Base-by-base conservation (phyloP, 495 filamentous ascomycete species). In the Immersiella caudata region DNA sequence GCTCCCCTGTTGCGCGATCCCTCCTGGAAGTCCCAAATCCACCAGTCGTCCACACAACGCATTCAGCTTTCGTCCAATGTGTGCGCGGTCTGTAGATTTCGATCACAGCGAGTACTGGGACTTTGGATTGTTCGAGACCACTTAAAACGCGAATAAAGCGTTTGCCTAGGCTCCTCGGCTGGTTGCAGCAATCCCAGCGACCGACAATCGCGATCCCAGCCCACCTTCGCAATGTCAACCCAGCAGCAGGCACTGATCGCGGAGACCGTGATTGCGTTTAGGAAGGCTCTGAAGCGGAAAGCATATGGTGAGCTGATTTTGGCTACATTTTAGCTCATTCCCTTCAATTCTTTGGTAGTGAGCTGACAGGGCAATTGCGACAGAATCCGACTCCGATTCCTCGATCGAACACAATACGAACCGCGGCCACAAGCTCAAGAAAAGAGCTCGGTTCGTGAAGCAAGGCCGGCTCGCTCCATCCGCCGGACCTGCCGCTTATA, bases 361-460 rank as follows among this genome's bases (percentile, higher is more conserved):
- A 12, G 22, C 64, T 70, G 60, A 67, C 70, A 21, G 25, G 14
- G 12, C 26, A 50, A 21, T 29, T 61, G 21, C 27, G 27, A 46
- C 74, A 97, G 93, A 91, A 58, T 91, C 91, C 54, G 93, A 94
- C 73, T 92, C 92, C 22, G 95, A 97, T 77, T 91, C 92, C 69
- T 86, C 89, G 52, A 91, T 95, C 72, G 85, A 87, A 51, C 86
- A 88, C 74, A 87, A 87, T 61, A 93, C 91, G 8, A 98, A 97
- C 78, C 91, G 94, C 72, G 93, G 92, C 56, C 91, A 97, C 76
- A 99, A 97, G 76, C 85, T 98, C 66, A 91, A 91, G 78, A 90
- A 86, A 72, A 91, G 91, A 73, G 89, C 93, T 51, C 85, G 87
- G 75, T 92, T 91, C 78, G 87, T 96, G 52, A 90, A 89, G 64